These are phyloP conservation scores for Mycena sp. DNA, from an alignment of 1,284 basidiomycete species.

Conservation along the genomic window DNA sequence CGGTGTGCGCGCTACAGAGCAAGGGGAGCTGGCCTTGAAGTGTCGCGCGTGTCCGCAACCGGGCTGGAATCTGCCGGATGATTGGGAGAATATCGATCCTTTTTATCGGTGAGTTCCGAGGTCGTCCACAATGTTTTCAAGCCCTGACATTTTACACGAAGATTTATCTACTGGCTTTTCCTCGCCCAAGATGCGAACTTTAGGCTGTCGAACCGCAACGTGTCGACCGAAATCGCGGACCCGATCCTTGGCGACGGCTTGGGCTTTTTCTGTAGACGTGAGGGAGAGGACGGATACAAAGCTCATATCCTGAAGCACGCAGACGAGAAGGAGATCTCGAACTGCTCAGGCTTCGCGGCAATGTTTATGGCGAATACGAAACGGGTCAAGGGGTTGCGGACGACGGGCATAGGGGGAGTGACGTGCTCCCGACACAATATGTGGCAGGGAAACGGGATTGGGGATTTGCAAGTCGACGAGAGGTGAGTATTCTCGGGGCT, in stretches of 20 bases:
- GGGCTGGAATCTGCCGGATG: neutral
- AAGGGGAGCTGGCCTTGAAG: neutral
- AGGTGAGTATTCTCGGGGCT: conserved; percentile 3
- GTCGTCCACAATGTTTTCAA: neutral
- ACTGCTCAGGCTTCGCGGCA: conserved; percentile 14
- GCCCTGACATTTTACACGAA: neutral
- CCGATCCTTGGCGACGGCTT: conserved; percentile 40
- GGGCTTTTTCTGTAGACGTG: conserved; percentile 40
- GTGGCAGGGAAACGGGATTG: conserved; percentile 31
- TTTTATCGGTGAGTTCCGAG: neutral
- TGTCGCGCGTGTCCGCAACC: neutral
- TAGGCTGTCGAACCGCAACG: conserved; percentile 38
- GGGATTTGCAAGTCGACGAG: conserved; percentile 37
- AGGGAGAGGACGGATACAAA: conserved; percentile 15
- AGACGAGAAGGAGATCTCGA: conserved; percentile 20
- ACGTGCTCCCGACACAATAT: conserved; percentile 38
- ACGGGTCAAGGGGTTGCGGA: conserved; percentile 24
- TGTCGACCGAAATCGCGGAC: conserved; percentile 40
- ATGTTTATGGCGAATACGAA: conserved; percentile 13
- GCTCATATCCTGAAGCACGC: conserved; percentile 10
- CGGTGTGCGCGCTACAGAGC: neutral
- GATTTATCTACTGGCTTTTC: conserved; percentile 34
- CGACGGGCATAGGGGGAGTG: conserved; percentile 31
- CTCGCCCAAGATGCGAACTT: conserved; percentile 44
- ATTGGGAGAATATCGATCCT: neutral